These are phyloP conservation scores for Phaffia australis DNA, from an alignment of 768 basidiomycete species.

Conservation along the genomic window DNA sequence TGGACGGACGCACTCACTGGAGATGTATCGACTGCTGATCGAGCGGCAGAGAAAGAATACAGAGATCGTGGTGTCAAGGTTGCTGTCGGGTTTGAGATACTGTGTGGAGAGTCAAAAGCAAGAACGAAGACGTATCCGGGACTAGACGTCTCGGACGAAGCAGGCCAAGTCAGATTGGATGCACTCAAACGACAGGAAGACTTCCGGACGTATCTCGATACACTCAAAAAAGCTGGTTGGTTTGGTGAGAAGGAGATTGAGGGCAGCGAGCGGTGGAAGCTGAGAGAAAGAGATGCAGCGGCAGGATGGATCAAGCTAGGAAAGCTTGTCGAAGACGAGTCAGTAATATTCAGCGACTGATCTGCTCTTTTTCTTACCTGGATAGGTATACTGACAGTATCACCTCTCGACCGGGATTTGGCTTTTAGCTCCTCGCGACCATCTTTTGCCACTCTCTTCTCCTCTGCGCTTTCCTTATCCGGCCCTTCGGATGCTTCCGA, in stretches of 20 bases:
- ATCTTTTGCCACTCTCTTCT: conserved; percentile 20
- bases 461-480: conserved; percentile 9
- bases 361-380: not conserved
- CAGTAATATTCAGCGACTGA: not conserved
- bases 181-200: conserved; percentile 56
- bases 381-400: not conserved
- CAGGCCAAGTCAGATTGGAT: conserved; percentile 53
- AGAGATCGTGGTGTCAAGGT: conserved; percentile 88
- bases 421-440: conserved; percentile 4
- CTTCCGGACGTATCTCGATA: conserved; percentile 60
- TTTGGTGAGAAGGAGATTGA: conserved; percentile 61
- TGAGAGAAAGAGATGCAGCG: conserved; percentile 60
- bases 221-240: conserved; percentile 55
- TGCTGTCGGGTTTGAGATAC: conserved; percentile 92
- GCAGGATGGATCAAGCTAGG: conserved; percentile 49
- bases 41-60: conserved; percentile 61
- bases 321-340: conserved; percentile 14
- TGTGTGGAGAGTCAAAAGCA: conserved; percentile 45
- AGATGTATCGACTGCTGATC: conserved; percentile 40
- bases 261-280: conserved; percentile 66
- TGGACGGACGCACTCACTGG: conserved; percentile 28
- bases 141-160: conserved; percentile 16
- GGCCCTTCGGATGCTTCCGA: conserved; percentile 6
- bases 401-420: not conserved
- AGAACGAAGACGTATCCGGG: conserved; percentile 12